Base-by-base conservation (phyloP, 2,329 filamentous ascomycete species). In the Penicillium aurantiogriseum region DNA sequence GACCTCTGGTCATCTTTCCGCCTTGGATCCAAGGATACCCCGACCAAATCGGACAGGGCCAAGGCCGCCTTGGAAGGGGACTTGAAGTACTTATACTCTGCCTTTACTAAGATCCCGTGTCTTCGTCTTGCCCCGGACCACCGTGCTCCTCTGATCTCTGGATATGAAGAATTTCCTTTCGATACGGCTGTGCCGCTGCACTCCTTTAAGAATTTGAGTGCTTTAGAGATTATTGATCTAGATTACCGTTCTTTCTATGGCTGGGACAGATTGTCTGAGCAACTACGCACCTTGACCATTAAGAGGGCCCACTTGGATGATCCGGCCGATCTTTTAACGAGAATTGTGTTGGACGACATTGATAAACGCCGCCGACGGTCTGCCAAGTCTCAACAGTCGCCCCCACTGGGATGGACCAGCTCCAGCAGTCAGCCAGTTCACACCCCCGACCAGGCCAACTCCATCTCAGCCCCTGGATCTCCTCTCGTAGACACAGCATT, bases 221-320 rank as follows among this genome's bases (percentile, higher is more conserved):
- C 91, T 23, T 82, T 99, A 63, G 94, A 99, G 74, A 90, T 99
- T 52, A 92, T 88, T 77, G 92, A 95, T 76, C 89, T 97, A 71
- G 94, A 99, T 75, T 97, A 96, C 72, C 87, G 94, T 60, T 92
- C 96, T 67, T 97, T 97, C 77, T 96, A 92, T 76, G 94, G 94
- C 57, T 99, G 94, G 94, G 93, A 99, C 73, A 87, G 90, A 57
- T 78, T 97, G 55, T 90, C 94, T 9, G 94, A 99, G 71, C 92
- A 97, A 74, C 79, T 99, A 61, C 88, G 92, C 58, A 95, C 91
- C 61, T 81, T 99, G 63, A 94, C 90, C 2, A 81, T 99, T 63
- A 96, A 92, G 77, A 87, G 92, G 65, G 93, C 90, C 54, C 87
- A 88, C 62, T 82, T 99, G 44, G 92, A 97, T 62, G 92, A 99